Evolutionary conservation across 2,329 filamentous ascomycete genomes (phyloP), one percentile per base, ranked within the genome.

Genomic region (Pseudofabraea citricarpa): DNA sequence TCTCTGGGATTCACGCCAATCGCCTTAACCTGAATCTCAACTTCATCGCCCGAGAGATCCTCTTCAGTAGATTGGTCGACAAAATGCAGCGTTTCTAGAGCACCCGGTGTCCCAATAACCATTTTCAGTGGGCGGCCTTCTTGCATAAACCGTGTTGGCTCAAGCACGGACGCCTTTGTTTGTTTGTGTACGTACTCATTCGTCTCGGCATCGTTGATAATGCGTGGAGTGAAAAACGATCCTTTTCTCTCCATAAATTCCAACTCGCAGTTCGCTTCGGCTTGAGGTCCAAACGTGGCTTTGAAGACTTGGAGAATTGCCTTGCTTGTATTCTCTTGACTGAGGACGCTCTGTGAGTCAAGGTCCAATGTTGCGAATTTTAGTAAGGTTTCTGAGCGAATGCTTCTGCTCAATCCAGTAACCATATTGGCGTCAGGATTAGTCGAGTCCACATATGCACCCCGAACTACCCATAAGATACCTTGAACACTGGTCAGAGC

Each of bases 391-490:
- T 58, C 56, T 5, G 53, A 55, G 5, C 56, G 53, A 24, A 58
- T 50, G 27, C 46, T 58, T 47, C 58, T 45, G 44, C 55, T 52
- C 26, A 61, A 38, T 22, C 60, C 55, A 10, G 56, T 45, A 20
- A 61, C 41, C 53, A 59, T 53, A 15, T 57, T 58, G 2, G 41
- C 24, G 20, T 54, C 51, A 16, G 58, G 58, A 29, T 53, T 51
- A 7, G 36, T 39, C 31, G 56, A 49, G 33, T 60, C 58, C 54
- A 45, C 63, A 35, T 71, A 65, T 4, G 68, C 70, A 3, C 67
- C 69, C 1, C 60, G 58, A 0, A 71, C 72, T 9, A 77, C 49
- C 73, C 75, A 80, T 0, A 79, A 43, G 3, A 79, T 51, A 2
- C 66, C 63, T 24, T 63, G 64, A 0, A 66, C 59, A 1, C 40